phyloP scores from a whole-genome alignment of 208 protist species.

The Crithidia bombi region DNA sequence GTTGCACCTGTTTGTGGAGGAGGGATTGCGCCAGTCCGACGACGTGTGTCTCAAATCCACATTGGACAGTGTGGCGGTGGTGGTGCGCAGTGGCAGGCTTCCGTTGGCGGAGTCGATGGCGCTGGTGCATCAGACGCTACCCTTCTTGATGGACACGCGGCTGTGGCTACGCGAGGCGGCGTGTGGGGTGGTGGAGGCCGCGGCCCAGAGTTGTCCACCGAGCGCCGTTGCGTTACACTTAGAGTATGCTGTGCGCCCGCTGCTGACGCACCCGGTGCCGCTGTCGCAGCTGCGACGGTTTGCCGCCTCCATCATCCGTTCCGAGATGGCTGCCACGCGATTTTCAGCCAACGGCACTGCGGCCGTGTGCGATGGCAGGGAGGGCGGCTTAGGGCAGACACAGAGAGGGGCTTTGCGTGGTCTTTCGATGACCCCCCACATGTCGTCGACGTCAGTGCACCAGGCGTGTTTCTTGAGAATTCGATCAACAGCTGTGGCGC shows the following conservation, averaged over 20 bases:
- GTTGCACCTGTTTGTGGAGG: constrained; percentile 70
- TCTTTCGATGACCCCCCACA: no score
- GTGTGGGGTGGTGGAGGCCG: constrained; percentile 56
- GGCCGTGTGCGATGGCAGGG: neutral
- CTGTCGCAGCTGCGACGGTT: constrained; percentile 34
- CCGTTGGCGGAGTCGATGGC: constrained; percentile 47
- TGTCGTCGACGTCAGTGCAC: neutral
- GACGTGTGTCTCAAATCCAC: constrained; percentile 41
- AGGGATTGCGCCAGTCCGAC: constrained; percentile 60
- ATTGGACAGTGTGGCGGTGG: constrained; percentile 47
- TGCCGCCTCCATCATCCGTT: constrained; percentile 30
- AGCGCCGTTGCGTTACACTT: constrained; percentile 57
- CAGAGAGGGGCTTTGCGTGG: neutral
- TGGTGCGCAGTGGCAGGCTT: constrained; percentile 38
- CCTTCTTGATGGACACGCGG: constrained; percentile 44
- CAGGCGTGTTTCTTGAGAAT: neutral
- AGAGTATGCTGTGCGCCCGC: constrained; percentile 45
- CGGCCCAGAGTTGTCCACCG: constrained; percentile 45
- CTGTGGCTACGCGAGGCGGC: constrained; percentile 57
- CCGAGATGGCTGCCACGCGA: constrained; percentile 12
- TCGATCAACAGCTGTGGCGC: neutral
- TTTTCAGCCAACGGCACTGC: neutral
- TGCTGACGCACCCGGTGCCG: constrained; percentile 40
- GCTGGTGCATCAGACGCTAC: constrained; percentile 62
- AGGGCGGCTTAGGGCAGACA: neutral